Evolutionary conservation across 208 protist genomes (phyloP), one percentile per base, ranked within the genome.

Genomic region (Crithidia fasciculata): DNA sequence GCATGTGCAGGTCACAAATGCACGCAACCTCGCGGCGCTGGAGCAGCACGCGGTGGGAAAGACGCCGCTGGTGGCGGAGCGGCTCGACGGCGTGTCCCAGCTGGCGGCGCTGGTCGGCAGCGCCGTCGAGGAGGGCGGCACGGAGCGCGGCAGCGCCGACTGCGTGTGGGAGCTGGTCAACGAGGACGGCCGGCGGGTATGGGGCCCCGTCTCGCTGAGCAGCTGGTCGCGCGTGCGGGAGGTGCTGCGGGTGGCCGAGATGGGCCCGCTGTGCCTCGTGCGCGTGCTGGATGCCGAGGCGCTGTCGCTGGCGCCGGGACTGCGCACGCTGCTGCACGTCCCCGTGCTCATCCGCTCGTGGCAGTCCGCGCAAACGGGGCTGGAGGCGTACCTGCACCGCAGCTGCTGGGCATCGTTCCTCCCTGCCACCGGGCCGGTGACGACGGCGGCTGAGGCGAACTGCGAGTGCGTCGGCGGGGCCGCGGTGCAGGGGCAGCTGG

Each of bases 1-100:
- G 73, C 45, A 68, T 8, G 65, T 18, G 60, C 55, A 72, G 47
- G 55, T 90, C 63, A 77, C 77, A 36, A 69, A 83, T 45, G 64
- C 85, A 8, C 55, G 68, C 16, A 81, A 87, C 68, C 72, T 90
- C 4, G 60, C 69, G 43, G 76, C 71, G 39, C 69, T 90, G 52
- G 69, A 87, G 53, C 86, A 84, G 67, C 53, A 69, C 12, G 69
- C 79, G 8, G 74, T 87, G 56, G 68, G 68, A n/a, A 64, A 58
- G 40, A 73, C 56, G 15, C 68, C 68, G 16, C 68, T 73, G 41
- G 57, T 73, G 43, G 44, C 58, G 37, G 68, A 73, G 45, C 68
- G 58, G 39, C 58, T 73, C 13, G 68, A 73, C 49, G 68, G 57
- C 58, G 68, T 73, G n/a, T 65, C 68, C 37, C 68, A 73, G 58